Conservation (phyloP, 2,329 filamentous ascomycete species). For the Thelonectria discophora region DNA sequence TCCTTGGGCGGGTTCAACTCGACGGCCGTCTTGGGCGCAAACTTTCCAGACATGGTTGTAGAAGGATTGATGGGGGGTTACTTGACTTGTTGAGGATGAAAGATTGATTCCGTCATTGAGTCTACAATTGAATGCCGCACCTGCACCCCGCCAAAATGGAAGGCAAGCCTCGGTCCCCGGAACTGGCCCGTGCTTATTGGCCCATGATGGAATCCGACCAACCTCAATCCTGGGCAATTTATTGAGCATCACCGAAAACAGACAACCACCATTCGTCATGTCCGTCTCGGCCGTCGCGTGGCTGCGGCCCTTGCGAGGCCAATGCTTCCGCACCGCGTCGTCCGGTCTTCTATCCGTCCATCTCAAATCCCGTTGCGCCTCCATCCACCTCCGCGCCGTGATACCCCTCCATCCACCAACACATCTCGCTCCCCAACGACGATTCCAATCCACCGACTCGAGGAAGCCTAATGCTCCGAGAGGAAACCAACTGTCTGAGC, state of each 20-base stretch:
- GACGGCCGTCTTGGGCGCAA: constrained; percentile 81
- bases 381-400: constrained; percentile 43
- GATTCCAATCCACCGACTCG: constrained; percentile 41
- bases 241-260: constrained; percentile 4
- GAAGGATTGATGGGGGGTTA: neutral
- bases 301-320: constrained; percentile 45
- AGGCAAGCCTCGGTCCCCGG: constrained; percentile 23
- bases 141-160: constrained; percentile 29
- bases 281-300: constrained; percentile 47
- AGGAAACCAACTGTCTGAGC: constrained; percentile 39
- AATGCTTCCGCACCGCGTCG: constrained; percentile 43
- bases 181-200: constrained; percentile 35
- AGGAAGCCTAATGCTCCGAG: constrained; percentile 29
- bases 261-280: constrained; percentile 36
- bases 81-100: too few species aligned
- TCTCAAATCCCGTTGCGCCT: constrained; percentile 42
- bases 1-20: constrained; percentile 84
- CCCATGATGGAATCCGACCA: constrained; percentile 23
- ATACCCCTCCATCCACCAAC: constrained; percentile 39
- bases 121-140: constrained; percentile 11
- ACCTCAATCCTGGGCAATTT: neutral
- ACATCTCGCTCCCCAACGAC: constrained; percentile 29
- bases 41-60: constrained; percentile 66
- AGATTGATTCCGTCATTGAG: constrained; percentile 38
- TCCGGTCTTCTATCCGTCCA: constrained; percentile 47